Conservation (phyloP, 805 yeast genomes). For the Barnettozyma californica region DNA sequence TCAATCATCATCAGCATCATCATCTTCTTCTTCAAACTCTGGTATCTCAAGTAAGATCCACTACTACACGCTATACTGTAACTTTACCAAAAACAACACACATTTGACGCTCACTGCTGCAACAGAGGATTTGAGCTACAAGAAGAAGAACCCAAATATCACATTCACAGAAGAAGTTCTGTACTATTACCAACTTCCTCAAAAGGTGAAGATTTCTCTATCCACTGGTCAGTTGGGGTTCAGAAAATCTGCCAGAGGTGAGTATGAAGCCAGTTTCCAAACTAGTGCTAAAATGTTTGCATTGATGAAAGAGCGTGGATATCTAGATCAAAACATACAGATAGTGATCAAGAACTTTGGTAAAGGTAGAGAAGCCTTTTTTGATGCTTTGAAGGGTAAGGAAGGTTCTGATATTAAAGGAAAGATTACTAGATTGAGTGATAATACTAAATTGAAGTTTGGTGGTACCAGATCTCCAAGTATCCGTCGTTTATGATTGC, state of each 20-base stretch:
- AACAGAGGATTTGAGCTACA: constrained; percentile 55
- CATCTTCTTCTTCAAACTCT: too few relatives aligned
- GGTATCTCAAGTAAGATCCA: constrained; percentile 32
- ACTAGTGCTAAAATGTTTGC: constrained; percentile 70
- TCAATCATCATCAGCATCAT: constrained; percentile 10
- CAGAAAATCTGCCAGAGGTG: constrained; percentile 84
- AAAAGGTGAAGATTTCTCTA: constrained; percentile 60
- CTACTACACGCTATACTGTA: constrained; percentile 69
- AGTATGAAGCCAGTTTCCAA: constrained; percentile 90
- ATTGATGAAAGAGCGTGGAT: constrained; percentile 57
- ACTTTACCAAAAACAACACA: constrained; percentile 79
- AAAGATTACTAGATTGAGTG: constrained; percentile 66
- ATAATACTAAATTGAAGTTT: constrained; percentile 75
- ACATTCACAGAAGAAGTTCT: constrained; percentile 67
- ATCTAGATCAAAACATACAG: constrained; percentile 61
- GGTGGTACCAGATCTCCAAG: constrained; percentile 91
- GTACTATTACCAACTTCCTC: constrained; percentile 74
- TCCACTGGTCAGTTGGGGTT: constrained; percentile 88
- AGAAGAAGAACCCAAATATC: constrained; percentile 48
- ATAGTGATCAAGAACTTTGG: constrained; percentile 78
- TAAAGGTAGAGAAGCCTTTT: constrained; percentile 83
- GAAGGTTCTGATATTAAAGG: constrained; percentile 72
- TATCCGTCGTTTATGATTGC: constrained; percentile 58
- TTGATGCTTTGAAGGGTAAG: constrained; percentile 78
- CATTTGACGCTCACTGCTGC: constrained; percentile 70